A percentile compares a stretch with the other conserved stretches of the same genome.
Conservation (phyloP, 2,329 filamentous ascomycete genomes). For the Pseudocercospora fuligena region DNA sequence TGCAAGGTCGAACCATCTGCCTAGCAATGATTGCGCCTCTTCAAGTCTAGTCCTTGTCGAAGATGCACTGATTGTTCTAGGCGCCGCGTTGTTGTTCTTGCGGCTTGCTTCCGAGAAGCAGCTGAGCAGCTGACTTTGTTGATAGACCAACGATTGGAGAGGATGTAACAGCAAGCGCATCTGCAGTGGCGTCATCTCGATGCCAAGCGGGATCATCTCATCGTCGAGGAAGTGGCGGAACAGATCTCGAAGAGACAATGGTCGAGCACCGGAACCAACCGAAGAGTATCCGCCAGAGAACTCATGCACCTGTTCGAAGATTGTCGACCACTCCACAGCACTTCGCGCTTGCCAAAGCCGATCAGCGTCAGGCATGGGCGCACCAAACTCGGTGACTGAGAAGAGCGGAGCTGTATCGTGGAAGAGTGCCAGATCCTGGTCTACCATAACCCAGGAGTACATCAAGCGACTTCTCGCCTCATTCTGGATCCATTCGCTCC, state of each 20-base stretch:
- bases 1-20: slow-evolving; percentile 71
- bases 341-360: slow-evolving; percentile 66
- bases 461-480: slow-evolving; percentile 69
- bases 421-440: slow-evolving; percentile 72
- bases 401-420: slow-evolving; percentile 67
- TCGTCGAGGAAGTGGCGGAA: slow-evolving; percentile 72
- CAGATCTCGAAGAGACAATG: slow-evolving; percentile 65
- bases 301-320: slow-evolving; percentile 64
- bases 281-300: slow-evolving; percentile 59
- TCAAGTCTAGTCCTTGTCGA: slow-evolving; percentile 66
- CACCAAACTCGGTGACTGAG: slow-evolving; percentile 67
- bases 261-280: slow-evolving; percentile 57
- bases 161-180: slow-evolving; percentile 71
- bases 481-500: slow-evolving; percentile 68
- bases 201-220: slow-evolving; percentile 59
- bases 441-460: slow-evolving; percentile 77
- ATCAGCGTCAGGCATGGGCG: slow-evolving; percentile 68
- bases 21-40: slow-evolving; percentile 67
- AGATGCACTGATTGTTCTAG: slow-evolving; percentile 60
- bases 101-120: slow-evolving; percentile 65
- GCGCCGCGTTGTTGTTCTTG: slow-evolving; percentile 48
- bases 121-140: slow-evolving; percentile 67
- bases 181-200: slow-evolving; percentile 60
- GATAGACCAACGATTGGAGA: slow-evolving; percentile 67
- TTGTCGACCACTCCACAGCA: slow-evolving; percentile 63